Conservation (phyloP, 352 stramenopile species). For the Globisporangium emineosum region DNA sequence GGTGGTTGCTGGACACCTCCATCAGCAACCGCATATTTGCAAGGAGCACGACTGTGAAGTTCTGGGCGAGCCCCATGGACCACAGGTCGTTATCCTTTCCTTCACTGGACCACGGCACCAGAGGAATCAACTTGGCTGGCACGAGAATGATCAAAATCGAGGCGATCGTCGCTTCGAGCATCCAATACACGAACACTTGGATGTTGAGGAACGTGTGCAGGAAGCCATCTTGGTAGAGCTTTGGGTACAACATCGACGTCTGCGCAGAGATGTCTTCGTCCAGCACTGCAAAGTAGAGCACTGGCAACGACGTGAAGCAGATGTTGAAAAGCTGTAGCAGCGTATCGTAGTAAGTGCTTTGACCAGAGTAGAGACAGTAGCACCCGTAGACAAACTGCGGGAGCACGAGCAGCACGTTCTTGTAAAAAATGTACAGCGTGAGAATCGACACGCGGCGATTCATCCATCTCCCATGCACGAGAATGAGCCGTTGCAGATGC, state of each 20-base stretch:
- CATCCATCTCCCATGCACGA: constrained; percentile 85
- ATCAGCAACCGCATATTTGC: constrained; percentile 48
- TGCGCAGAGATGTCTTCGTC: constrained; percentile 54
- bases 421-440: constrained; percentile 88
- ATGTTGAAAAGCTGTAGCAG: constrained; percentile 82
- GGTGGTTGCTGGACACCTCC: constrained; percentile 34
- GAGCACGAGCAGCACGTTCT: constrained; percentile 80
- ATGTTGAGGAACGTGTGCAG: constrained; percentile 49
- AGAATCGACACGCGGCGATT: constrained; percentile 61
- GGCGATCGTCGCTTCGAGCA: constrained; percentile 46
- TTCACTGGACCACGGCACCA: constrained; percentile 39
- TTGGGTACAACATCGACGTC: constrained; percentile 42
- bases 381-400: constrained; percentile 75
- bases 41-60: constrained; percentile 58
- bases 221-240: constrained; percentile 54
- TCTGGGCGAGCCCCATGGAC: constrained; percentile 63
- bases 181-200: constrained; percentile 49
- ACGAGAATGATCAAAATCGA: constrained; percentile 52
- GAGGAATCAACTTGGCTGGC: constrained; percentile 33
- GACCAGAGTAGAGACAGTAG: constrained; percentile 72
- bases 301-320: constrained; percentile 68
- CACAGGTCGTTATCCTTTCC: constrained; percentile 68
- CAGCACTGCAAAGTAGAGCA: constrained; percentile 59
- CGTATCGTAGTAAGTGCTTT: constrained; percentile 76
- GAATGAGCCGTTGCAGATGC: constrained; percentile 77